Percentiles rank a stretch among this genome's conserved stretches.
phyloP scores from a whole-genome alignment of 208 protist genomes.

The Trypanosoma mega region DNA sequence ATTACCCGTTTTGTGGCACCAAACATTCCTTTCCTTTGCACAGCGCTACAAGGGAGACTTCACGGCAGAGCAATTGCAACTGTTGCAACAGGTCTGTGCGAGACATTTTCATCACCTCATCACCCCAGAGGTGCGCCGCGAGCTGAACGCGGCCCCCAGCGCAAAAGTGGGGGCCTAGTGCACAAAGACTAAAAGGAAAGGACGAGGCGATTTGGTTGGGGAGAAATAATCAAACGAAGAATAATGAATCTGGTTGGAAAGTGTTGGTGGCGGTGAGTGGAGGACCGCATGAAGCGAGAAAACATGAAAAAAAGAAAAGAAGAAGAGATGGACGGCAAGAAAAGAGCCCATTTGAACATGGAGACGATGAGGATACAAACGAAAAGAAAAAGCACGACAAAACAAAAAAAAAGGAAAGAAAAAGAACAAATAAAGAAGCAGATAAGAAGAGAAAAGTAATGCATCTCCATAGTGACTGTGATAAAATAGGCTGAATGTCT shows the following conservation, averaged over 20 bases:
- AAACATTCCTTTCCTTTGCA: constrained; percentile 94
- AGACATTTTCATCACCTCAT: constrained; percentile 90
- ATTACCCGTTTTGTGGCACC: constrained; percentile 97
- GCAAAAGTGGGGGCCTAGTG: too few species aligned
- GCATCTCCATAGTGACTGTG: too few species aligned
- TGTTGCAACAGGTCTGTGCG: constrained; percentile 76
- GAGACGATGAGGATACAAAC: too few species aligned
- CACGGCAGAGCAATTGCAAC: constrained; percentile 61
- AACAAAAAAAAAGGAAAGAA: constrained; percentile 6
- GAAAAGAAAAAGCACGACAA: background rate
- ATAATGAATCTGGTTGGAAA: too few species aligned
- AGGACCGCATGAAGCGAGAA: constrained; percentile 3
- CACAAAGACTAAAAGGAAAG: too few species aligned
- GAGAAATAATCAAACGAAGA: too few species aligned
- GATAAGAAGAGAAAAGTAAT: constrained; percentile 11
- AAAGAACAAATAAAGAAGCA: constrained; percentile 20
- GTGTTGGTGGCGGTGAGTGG: too few species aligned
- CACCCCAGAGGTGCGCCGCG: constrained; percentile 80
- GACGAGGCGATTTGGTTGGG: too few species aligned
- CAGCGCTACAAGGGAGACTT: constrained; percentile 89
- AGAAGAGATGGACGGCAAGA: too few species aligned
- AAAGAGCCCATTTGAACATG: too few species aligned
- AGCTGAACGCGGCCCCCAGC: constrained; percentile 57
- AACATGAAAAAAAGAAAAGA: background rate
- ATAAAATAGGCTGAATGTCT: too few species aligned